Base-by-base conservation (phyloP, 176 grass and related monocot species). In the Oryza glumipatula region DNA sequence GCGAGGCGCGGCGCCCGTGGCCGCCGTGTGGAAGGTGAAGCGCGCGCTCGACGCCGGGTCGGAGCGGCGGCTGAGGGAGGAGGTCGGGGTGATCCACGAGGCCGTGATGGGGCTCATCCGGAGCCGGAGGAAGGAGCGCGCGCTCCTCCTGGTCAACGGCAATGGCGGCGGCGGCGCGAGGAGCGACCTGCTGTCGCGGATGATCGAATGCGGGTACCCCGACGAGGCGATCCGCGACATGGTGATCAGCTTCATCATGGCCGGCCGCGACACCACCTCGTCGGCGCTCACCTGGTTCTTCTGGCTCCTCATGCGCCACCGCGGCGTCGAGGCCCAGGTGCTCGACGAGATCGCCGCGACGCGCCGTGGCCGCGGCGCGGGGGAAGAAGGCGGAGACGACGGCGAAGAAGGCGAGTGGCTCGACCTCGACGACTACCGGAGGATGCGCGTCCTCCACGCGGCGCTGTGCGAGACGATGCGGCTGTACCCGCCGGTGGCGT, bases 271-370 rank as follows among this genome's bases (percentile, higher is more conserved):
- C 89, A 95, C 96, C 11, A 98, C 96, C 0, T 89, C 96, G 15
- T 92, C 96, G 0, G 96, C 96, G 9, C 87, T 98, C 21, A 98
- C 96, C 0, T 98, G 96, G 96, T 92, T 98, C 85, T 98, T 98
- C 88, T 98, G 92, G 92, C 90, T 93, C 47, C 67, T 95, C 3
- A 90, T 81, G 78, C 79, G 88, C 75, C 91, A 98, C 83, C 89
- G 73, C 23, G 76, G 84, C 45, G 77, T 87, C 9, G 96, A 98
- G 77, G 41, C 1, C 9, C 80, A 92, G 64, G 70, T 95, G 1
- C 45, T 92, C 14, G 9, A 52, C 0, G 96, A 98, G 39, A 54
- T 88, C 65, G 14, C 46, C 0, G 15, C 32, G 73, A n/a, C 68
- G 47, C 52, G 73, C 15, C 68, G 36, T 35, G 60, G 22, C 4